Conservation (phyloP, 331 rosid genomes). For the Dryas integrifolia region DNA sequence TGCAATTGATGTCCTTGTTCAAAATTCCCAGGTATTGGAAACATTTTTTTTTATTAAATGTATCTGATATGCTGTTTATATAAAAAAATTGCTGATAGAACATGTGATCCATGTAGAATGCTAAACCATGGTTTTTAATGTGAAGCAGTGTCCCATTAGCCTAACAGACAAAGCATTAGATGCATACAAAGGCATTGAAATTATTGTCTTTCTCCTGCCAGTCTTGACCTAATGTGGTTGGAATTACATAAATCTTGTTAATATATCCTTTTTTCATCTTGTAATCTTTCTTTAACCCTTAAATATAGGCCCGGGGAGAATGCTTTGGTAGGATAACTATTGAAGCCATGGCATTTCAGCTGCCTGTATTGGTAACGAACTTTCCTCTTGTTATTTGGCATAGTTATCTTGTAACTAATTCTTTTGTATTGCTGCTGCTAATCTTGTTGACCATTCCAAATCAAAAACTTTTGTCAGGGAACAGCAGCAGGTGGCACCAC, state of each 20-base stretch:
- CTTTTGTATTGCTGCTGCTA: not conserved
- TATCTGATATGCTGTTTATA: not conserved
- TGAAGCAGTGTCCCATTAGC: not conserved
- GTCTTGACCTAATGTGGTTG: not conserved
- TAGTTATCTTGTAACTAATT: not conserved
- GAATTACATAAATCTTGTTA: not conserved
- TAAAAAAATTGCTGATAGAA: not conserved
- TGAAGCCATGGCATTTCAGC: conserved; percentile 45
- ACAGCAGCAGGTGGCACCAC: conserved; percentile 39
- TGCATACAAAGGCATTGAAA: not conserved
- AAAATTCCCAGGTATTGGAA: conserved; percentile 35
- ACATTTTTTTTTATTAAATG: not conserved
- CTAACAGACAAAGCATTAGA: not conserved
- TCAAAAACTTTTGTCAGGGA: conserved; percentile 25
- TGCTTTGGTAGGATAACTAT: conserved; percentile 44
- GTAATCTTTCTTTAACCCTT: not conserved
- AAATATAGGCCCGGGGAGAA: conserved; percentile 35
- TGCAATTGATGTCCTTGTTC: conserved; percentile 39
- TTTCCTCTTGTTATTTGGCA: not conserved
- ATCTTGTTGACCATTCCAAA: not conserved
- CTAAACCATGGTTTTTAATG: not conserved
- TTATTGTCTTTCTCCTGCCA: not conserved
- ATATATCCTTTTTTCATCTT: not conserved
- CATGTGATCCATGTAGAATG: not conserved
- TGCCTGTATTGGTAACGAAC: conserved; percentile 39